Evolutionary conservation across 768 basidiomycete genomes (phyloP).

Genomic region (Mycena epipterygia): DNA sequence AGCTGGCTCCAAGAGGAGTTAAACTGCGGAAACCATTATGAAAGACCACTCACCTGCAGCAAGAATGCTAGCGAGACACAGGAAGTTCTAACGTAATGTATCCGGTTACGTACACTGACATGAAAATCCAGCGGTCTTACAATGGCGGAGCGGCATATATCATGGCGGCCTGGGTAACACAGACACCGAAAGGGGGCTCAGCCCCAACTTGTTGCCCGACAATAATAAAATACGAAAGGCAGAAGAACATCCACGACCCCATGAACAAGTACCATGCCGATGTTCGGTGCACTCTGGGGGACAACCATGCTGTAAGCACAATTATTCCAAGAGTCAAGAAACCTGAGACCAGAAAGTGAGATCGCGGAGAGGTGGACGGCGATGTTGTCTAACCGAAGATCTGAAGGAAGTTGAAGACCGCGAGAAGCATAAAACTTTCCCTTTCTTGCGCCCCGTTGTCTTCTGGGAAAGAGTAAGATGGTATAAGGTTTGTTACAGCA

Average conservation of each 20-base stretch:
- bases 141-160: conserved; percentile 23
- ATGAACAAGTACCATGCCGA: conserved; percentile 27
- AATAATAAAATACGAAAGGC: conserved; percentile 23
- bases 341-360: conserved; percentile 2
- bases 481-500: background rate
- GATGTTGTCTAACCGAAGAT: conserved; percentile 12
- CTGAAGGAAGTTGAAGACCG: conserved; percentile 25
- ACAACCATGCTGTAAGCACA: conserved; percentile 8
- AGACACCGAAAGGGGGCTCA: conserved; percentile 13
- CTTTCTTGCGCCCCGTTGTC: conserved; percentile 1
- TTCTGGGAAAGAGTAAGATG: background rate
- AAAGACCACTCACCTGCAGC: background rate
- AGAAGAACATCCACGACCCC: conserved; percentile 12
- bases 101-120: background rate
- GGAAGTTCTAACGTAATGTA: background rate
- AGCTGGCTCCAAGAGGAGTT: background rate
- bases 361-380: background rate
- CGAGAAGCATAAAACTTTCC: background rate
- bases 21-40: background rate
- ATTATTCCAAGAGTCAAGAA: conserved; percentile 11
- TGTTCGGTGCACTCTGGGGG: conserved; percentile 4
- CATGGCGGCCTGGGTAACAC: conserved; percentile 14
- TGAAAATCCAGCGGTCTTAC: background rate
- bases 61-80: background rate
- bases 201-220: conserved; percentile 22